Base-by-base conservation (phyloP, 192 early-diverging fungal genomes). In the Entophlyctis helioformis region DNA sequence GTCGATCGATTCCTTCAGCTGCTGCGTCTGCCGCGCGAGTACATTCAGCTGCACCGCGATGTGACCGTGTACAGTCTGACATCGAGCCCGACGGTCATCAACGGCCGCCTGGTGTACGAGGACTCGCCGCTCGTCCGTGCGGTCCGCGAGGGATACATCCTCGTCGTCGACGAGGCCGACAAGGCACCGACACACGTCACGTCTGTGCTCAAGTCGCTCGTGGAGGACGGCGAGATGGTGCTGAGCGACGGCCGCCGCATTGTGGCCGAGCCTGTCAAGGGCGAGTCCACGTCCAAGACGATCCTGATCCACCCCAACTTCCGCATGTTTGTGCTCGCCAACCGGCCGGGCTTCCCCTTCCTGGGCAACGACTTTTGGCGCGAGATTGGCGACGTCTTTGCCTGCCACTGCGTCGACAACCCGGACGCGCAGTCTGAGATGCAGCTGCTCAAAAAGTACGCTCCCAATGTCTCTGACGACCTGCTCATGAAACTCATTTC, bases 311-410 rank as follows among this genome's bases (percentile, higher is more conserved):
- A 67, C 45, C 60, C 60, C n/a, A 55, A 84, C 36, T 88, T 88
- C 67, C 69, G 84, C 22, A 86, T 88, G 79, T 77, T 88, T 50
- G 84, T 88, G 19, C 58, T 88, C 12, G 86, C 86, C 22, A 88
- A 88, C 50, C 69, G 86, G 16, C 86, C 86, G 13, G 85, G 84
- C 2, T 78, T 76, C 55, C 79, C 76, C 1, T 83, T 84, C 65
- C 57, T 82, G 28, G 84, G 84, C 33, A 88, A 88, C 50, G 86
- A 88, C 61, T 88, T 88, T 48, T 88, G 76, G 56, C 62, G 76
- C 37, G 78, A 82, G 40, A 83, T 86, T 46, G 85, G 85, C 39
- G 79, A 86, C 58, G 81, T 85, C 2, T 83, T 85, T 47, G 68
- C 26, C 12, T 56, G 46, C 51, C 78, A 84, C 40, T 68, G 77